Evolutionary conservation across 129 eudicot species (phyloP).

Genomic region (Calendula officinalis): DNA sequence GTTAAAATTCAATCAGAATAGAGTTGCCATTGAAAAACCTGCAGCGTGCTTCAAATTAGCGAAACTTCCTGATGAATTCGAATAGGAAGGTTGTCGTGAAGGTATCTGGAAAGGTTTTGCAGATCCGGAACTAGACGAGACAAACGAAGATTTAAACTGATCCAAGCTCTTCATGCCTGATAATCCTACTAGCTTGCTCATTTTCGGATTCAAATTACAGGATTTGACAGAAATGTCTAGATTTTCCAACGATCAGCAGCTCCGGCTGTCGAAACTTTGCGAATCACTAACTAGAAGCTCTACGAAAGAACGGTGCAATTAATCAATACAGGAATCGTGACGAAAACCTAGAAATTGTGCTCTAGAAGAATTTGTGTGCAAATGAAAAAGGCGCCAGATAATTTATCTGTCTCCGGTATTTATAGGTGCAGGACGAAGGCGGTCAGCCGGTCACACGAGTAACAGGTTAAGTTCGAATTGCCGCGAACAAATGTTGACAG

Average conservation of each 20-base stretch:
- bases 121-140: conserved; percentile 41
- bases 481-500: no score
- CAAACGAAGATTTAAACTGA: conserved; percentile 55
- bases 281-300: conserved; percentile 7
- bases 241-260: conserved; percentile 9
- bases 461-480: background rate
- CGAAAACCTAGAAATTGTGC: conserved; percentile 29
- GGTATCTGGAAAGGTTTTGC: conserved; percentile 41
- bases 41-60: conserved; percentile 87
- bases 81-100: conserved; percentile 52
- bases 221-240: conserved; percentile 6
- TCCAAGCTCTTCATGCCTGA: conserved; percentile 66
- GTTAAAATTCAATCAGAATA: background rate
- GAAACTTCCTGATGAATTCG: conserved; percentile 74
- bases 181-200: conserved; percentile 69
- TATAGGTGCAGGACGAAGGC: conserved; percentile 28
- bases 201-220: conserved; percentile 23
- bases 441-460: conserved; percentile 2
- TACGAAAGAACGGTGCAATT: conserved; percentile 1
- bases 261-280: background rate
- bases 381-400: conserved; percentile 43
- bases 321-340: background rate
- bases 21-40: conserved; percentile 34
- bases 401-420: conserved; percentile 17
- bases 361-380: conserved; percentile 17